Percentiles rank a stretch among this genome's conserved stretches.
These are phyloP conservation scores for Crithidia thermophila DNA, from an alignment of 208 protist genomes.

Conservation along the genomic window DNA sequence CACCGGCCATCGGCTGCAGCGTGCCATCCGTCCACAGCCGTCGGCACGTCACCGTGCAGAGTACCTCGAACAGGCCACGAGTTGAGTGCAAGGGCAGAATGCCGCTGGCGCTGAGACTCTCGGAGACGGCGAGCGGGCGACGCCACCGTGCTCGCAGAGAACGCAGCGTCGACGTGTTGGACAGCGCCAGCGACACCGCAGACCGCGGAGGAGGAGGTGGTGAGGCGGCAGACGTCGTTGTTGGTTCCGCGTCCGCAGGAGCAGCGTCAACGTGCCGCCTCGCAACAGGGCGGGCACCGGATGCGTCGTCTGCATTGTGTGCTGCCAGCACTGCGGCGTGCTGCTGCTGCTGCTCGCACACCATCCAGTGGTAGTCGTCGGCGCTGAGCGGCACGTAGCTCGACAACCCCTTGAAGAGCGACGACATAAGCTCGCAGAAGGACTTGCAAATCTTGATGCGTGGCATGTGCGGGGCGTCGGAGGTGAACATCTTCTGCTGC, in stretches of 20 bases:
- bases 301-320: no score
- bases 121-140: slow-evolving; percentile 27
- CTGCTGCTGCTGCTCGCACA: slow-evolving; percentile 16
- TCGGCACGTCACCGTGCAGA: slow-evolving; percentile 42
- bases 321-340: background rate
- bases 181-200: background rate
- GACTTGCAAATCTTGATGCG: slow-evolving; percentile 7
- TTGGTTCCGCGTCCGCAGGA: no score
- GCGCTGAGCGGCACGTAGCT: slow-evolving; percentile 24
- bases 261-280: background rate
- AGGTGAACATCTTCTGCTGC: background rate
- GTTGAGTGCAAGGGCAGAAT: slow-evolving; percentile 44
- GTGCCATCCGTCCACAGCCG: slow-evolving; percentile 27
- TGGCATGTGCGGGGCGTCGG: slow-evolving; percentile 5
- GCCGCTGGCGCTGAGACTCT: slow-evolving; percentile 18
- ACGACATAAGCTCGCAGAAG: slow-evolving; percentile 15
- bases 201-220: background rate
- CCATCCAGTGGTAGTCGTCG: slow-evolving; percentile 27
- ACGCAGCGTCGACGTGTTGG: slow-evolving; percentile 8
- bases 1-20: slow-evolving; percentile 31
- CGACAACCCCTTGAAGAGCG: background rate
- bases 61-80: slow-evolving; percentile 43
- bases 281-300: no score
- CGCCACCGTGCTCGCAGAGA: slow-evolving; percentile 26
- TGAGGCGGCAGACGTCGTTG: background rate